phyloP scores from a whole-genome alignment of 306 rosid species.

The Gleditsia sinensis region DNA sequence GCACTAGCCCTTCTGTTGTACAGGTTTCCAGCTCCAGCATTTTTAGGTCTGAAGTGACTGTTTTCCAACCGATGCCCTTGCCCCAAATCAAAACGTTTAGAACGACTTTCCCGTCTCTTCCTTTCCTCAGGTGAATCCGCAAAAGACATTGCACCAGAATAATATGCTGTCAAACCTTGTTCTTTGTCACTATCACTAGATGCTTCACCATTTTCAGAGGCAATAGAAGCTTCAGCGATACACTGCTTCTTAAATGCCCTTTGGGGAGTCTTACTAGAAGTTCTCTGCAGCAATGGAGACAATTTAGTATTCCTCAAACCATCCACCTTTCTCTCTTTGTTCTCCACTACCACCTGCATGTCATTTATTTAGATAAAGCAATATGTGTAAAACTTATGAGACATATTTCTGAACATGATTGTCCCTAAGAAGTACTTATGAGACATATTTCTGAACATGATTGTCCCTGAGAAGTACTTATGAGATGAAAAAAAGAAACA shows the following conservation, averaged over 20 bases:
- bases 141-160: conserved; percentile 71
- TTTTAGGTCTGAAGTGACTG: conserved; percentile 60
- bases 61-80: conserved; percentile 66
- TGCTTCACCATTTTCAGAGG: conserved; percentile 66
- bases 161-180: conserved; percentile 69
- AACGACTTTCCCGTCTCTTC: conserved; percentile 92
- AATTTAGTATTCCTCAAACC: conserved; percentile 53
- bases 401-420: conserved; percentile 15
- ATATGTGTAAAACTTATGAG: not conserved
- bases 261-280: conserved; percentile 55
- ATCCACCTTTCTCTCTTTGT: conserved; percentile 57
- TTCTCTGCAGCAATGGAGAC: conserved; percentile 59
- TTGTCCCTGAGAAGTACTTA: conserved; percentile 2
- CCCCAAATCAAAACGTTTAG: conserved; percentile 88
- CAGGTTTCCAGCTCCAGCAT: conserved; percentile 65
- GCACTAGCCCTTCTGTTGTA: conserved; percentile 84
- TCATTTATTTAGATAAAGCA: conserved; percentile 22
- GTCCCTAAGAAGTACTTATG: conserved; percentile 1
- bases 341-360: conserved; percentile 61
- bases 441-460: conserved; percentile 14
- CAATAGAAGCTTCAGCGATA: conserved; percentile 49
- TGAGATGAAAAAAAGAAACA: not conserved
- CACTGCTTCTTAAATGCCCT: conserved; percentile 84
- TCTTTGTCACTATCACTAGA: conserved; percentile 95
- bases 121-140: conserved; percentile 83